These are phyloP conservation scores for Achaetomium macrosporum DNA, from an alignment of 2,329 filamentous ascomycete species.

Conservation along the genomic window DNA sequence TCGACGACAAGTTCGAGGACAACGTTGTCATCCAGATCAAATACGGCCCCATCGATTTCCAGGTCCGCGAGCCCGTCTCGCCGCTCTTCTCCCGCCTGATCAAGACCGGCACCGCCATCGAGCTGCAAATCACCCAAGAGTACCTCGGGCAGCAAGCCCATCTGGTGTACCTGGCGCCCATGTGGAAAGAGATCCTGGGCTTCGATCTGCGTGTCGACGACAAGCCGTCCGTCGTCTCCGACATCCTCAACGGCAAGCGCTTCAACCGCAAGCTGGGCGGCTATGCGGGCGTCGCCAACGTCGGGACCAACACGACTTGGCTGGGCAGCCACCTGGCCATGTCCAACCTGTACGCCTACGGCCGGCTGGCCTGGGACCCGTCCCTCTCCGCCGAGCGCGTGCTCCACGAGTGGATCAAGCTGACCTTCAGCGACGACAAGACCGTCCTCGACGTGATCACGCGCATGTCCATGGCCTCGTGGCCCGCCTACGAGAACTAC, in stretches of 20 bases:
- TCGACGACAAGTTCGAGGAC: slow-evolving; percentile 61
- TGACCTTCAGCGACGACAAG: slow-evolving; percentile 56
- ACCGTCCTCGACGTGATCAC: slow-evolving; percentile 54
- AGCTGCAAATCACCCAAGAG: slow-evolving; percentile 63
- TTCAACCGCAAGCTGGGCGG: slow-evolving; percentile 54
- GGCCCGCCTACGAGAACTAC: slow-evolving; percentile 67
- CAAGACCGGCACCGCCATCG: slow-evolving; percentile 48
- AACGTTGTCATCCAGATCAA: slow-evolving; percentile 71
- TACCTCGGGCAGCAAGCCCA: slow-evolving; percentile 67
- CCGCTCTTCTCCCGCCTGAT: slow-evolving; percentile 54
- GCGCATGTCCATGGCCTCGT: slow-evolving; percentile 60
- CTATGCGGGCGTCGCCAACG: slow-evolving; percentile 62
- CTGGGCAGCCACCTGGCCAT: slow-evolving; percentile 63
- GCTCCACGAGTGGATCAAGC: slow-evolving; percentile 59
- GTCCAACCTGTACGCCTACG: slow-evolving; percentile 67
- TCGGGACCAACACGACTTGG: slow-evolving; percentile 62
- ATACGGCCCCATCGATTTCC: slow-evolving; percentile 69
- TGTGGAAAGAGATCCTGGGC: slow-evolving; percentile 63
- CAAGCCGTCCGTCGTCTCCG: slow-evolving; percentile 48
- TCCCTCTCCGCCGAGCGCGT: slow-evolving; percentile 41
- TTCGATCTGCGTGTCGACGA: slow-evolving; percentile 60
- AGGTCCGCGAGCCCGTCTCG: slow-evolving; percentile 61
- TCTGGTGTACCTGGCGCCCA: slow-evolving; percentile 59
- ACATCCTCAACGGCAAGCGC: slow-evolving; percentile 55
- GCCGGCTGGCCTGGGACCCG: slow-evolving; percentile 61